Evolutionary conservation across 2,329 filamentous ascomycete genomes (phyloP), one percentile per base, ranked within the genome.

Genomic region (Peltaster fructicola): DNA sequence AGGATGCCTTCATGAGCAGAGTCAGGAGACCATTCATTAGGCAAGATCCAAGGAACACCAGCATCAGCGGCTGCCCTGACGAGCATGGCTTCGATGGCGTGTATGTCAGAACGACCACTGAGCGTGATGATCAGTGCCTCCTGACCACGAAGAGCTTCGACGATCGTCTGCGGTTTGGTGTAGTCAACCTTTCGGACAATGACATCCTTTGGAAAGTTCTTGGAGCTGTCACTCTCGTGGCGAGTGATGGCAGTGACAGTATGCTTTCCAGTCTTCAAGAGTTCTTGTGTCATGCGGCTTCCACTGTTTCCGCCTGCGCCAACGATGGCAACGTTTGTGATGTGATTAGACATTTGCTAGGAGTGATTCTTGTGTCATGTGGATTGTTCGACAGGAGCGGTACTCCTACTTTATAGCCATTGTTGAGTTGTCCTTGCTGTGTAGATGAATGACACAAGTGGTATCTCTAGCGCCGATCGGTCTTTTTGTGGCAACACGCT

Each of bases 221-320:
- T 44, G 3, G 40, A 52, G 45, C 45, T 52, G 34, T 35, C 47
- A 33, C 57, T 59, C 14, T 50, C 53, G 2, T 31, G 24, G 21
- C 62, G 59, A 3, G 56, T 57, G 16, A 68, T 42, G 30, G 58
- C 59, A 1, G 61, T 67, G 30, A 68, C 43, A 7, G 36, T 54
- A 38, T 63, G 57, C 22, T 54, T 54, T 27, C 57, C 57, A 15
- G 49, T 51, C 16, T 46, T 44, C 22, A 58, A 36, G 5, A 64
- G 45, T n/a, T 47, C 48, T 5, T 43, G 32, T 17, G 48, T 34
- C 27, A 55, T 51, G 17, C 42, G 32, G 2, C 36, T 38, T 9
- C 56, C 57, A 17, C 53, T 30, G 16, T 43, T 44, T 27, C 57
- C 56, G 33, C 47, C 43, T 26, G 48, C 48, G 17, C 51, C 51